These are phyloP conservation scores for Petasospora rhodanensis DNA, from an alignment of 1,139 yeast genomes.

Conservation along the genomic window DNA sequence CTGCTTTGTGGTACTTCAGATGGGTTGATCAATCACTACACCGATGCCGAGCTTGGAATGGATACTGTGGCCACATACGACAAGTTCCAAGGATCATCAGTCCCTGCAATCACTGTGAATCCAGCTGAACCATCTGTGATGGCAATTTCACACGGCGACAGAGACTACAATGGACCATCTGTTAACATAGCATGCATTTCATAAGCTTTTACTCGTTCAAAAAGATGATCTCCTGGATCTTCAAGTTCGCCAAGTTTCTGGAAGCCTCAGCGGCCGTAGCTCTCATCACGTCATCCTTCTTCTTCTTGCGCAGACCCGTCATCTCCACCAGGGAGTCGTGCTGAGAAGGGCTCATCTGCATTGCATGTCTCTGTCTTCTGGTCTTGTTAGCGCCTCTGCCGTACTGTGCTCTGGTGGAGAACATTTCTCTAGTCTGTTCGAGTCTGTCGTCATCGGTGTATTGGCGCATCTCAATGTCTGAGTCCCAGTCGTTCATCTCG, in stretches of 20 bases:
- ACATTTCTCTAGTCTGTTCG: no score
- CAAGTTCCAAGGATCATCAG: slow-evolving; percentile 5
- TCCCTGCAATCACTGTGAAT: slow-evolving; percentile 19
- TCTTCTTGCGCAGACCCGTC: slow-evolving; percentile 3
- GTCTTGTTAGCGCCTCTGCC: neutral
- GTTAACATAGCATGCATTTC: no score
- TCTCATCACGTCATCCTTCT: slow-evolving; percentile 6
- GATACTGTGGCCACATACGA: slow-evolving; percentile 2
- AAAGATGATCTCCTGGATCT: slow-evolving; percentile 29
- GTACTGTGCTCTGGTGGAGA: neutral
- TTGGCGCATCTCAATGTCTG: slow-evolving; percentile 19
- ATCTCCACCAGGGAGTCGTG: neutral
- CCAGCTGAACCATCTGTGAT: slow-evolving; percentile 12
- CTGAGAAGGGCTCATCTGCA: neutral
- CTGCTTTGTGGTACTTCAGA: slow-evolving; percentile 25
- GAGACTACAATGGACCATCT: no score
- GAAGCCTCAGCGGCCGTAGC: slow-evolving; percentile 22
- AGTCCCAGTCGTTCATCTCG: slow-evolving; percentile 24
- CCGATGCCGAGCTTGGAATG: slow-evolving; percentile 27
- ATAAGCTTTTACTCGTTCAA: slow-evolving; percentile 20
- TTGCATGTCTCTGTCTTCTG: slow-evolving; percentile 1
- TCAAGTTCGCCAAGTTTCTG: slow-evolving; percentile 27
- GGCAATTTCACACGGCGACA: slow-evolving; percentile 11
- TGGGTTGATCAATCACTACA: slow-evolving; percentile 26
- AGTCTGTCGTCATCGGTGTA: slow-evolving; percentile 9